Base-by-base conservation (phyloP, 1,284 basidiomycete genomes). In the Leccinum angustisporum region DNA sequence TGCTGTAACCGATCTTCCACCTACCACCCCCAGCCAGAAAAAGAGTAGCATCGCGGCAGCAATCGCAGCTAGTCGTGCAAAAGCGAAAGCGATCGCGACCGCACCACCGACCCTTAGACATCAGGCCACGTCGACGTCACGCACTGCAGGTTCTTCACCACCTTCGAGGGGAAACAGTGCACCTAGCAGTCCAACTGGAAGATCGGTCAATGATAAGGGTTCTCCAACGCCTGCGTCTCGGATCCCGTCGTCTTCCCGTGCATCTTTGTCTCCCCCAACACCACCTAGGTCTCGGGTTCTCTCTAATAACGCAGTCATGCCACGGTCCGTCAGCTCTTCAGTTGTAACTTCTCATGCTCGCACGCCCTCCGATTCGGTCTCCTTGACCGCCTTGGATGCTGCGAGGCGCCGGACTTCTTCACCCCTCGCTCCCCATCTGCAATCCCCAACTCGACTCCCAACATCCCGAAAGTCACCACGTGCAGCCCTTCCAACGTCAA, bases 51-150 rank as follows among this genome's bases (percentile, higher is more conserved):
- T 93, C 60, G 90, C 90, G 48, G 90, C 91, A 25, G 87, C 89
- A 34, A 92, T 93, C 70, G 91, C 91, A 52, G 91, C 91, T 14
- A 92, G 88, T 71, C 83, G 91, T 30, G 91, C 89, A 4, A 93
- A 91, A 72, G 90, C 91, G 11, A 92, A 86, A 69, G 87, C 84
- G n/a, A 91, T 91, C 63, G 90, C 91, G 3, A 87, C 80, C 46
- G 88, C 90, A 9, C 91, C 91, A 33, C 91, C 91, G 3, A 82
- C 83, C 51, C 78, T 91, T 53, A 82, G 87, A 61, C 91, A 92
- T 72, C 89, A 92, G 71, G 89, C 90, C 8, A 92, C 89, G 14
- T 88, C 90, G 46, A 76, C 75, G 11, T 84, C 85, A 21, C 81
- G 87, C 70, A 75, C 75, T 2, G 71, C 76, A 52, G 77, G 81